phyloP scores from a whole-genome alignment of 83 land plant genomes.

The Diphasiastrum complanatum region DNA sequence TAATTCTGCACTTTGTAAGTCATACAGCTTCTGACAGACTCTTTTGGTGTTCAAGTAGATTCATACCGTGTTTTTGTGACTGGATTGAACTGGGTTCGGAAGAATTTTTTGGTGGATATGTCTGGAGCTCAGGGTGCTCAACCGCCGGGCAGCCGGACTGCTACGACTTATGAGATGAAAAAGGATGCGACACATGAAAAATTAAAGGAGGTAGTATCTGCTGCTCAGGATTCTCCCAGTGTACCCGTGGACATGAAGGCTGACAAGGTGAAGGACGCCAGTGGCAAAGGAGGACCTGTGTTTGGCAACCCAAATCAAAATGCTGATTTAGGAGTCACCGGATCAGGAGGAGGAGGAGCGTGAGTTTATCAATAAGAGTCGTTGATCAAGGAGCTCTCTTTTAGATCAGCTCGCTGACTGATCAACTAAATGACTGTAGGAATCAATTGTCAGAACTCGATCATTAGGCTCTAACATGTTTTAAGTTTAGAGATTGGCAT shows the following conservation, averaged over 20 bases:
- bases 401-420: too few relatives aligned
- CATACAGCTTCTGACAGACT: too few relatives aligned
- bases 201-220: constrained; percentile 13
- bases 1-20: too few relatives aligned
- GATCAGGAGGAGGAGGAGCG: constrained; percentile 29
- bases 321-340: constrained; percentile 48
- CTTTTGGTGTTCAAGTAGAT: too few relatives aligned
- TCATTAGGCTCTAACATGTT: too few relatives aligned
- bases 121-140: constrained; percentile 71
- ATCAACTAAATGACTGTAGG: too few relatives aligned
- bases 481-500: too few relatives aligned
- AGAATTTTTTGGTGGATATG: constrained; percentile 20
- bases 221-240: constrained; percentile 38
- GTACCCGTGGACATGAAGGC: constrained; percentile 38
- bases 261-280: constrained; percentile 40
- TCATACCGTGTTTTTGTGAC: too few relatives aligned
- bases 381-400: too few relatives aligned
- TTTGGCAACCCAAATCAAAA: constrained; percentile 33
- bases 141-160: constrained; percentile 36
- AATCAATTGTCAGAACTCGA: too few relatives aligned
- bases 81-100: too few relatives aligned
- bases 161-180: constrained; percentile 53
- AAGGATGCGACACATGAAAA: constrained; percentile 27
- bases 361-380: too few relatives aligned
- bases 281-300: constrained; percentile 46